Base-by-base conservation (phyloP, 257 asterid species). In the Nicotiana otophora region DNA sequence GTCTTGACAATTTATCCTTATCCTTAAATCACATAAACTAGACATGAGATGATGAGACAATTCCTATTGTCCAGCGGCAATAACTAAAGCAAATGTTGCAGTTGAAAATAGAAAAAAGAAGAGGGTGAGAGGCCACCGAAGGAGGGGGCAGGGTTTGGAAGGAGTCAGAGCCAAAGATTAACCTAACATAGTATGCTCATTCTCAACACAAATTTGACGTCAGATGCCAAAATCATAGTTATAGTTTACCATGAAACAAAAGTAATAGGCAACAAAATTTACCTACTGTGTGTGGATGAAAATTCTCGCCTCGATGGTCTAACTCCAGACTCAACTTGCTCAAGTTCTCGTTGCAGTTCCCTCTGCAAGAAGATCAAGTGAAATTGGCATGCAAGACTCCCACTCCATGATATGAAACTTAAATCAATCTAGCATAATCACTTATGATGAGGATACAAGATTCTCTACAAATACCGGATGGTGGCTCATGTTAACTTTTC, bases 261-360 rank as follows among this genome's bases (percentile, higher is more conserved):
- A 74, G 80, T 74, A 74, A 46, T 26, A 74, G 9, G 39, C 26
- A 74, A 74, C 23, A 62, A 64, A 78, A 81, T 96, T 72, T 77
- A 92, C 99, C 98, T 91, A 88, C 87, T 94, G 80, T 94, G 92
- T 77, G 89, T 86, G 82, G 98, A 91, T 36, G 94, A 61, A 86
- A 90, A 92, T 74, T 96, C 98, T 82, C 99, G 88, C 87, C 96
- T 91, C 46, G 96, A 91, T 75, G 93, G 88, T 65, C 97, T 89
- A 19, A 88, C 81, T 70, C 98, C 99, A 88, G 97, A 90, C 88
- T 96, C 99, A 68, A 93, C 89, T 85, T 93, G 98, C 89, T 96
- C 99, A 28, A 96, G 95, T 90, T 96, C 99, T 85, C 97, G 87
- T 85, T 92, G 98, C 70, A 96, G 94, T 87, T 96, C 99, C 88